phyloP scores from a whole-genome alignment of 1,139 yeast species.

The Wickerhamiella infanticola region DNA sequence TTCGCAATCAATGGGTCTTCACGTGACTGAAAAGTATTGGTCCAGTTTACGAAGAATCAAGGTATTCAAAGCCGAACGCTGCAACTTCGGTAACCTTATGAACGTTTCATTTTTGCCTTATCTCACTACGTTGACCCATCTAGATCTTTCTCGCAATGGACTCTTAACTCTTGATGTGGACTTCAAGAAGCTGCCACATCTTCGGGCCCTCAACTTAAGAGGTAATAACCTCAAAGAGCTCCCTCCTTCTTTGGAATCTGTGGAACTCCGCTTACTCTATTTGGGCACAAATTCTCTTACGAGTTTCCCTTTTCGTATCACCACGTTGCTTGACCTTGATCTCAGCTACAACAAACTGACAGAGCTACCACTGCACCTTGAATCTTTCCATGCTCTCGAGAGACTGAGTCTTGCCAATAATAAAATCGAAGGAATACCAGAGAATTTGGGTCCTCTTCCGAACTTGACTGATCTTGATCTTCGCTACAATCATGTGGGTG shows the following conservation, averaged over 20 bases:
- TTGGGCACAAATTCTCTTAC: conserved; percentile 69
- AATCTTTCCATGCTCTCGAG: conserved; percentile 42
- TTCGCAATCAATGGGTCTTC: conserved; percentile 19
- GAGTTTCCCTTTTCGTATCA: conserved; percentile 50
- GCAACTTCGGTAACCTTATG: conserved; percentile 34
- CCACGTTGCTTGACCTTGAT: conserved; percentile 51
- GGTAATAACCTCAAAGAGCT: conserved; percentile 58
- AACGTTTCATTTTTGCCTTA: conserved; percentile 45
- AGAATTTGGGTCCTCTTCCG: conserved; percentile 46
- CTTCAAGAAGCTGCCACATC: conserved; percentile 18
- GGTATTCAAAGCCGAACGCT: background rate
- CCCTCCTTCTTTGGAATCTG: conserved; percentile 46
- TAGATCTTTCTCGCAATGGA: conserved; percentile 39
- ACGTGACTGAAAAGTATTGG: conserved; percentile 41
- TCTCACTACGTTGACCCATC: conserved; percentile 49
- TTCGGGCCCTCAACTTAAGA: conserved; percentile 29
- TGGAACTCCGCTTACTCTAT: conserved; percentile 47
- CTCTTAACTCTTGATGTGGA: conserved; percentile 21
- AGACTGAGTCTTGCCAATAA: conserved; percentile 43
- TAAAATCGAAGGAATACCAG: conserved; percentile 41
- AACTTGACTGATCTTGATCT: conserved; percentile 58
- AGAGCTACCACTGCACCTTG: conserved; percentile 45
- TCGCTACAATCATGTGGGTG: conserved; percentile 62
- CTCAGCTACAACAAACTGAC: conserved; percentile 66
- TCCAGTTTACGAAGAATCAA: conserved; percentile 53